Evolutionary conservation across 345 rosid species (phyloP), one percentile per base, ranked within the genome.

Genomic region (Lepidium africanum): DNA sequence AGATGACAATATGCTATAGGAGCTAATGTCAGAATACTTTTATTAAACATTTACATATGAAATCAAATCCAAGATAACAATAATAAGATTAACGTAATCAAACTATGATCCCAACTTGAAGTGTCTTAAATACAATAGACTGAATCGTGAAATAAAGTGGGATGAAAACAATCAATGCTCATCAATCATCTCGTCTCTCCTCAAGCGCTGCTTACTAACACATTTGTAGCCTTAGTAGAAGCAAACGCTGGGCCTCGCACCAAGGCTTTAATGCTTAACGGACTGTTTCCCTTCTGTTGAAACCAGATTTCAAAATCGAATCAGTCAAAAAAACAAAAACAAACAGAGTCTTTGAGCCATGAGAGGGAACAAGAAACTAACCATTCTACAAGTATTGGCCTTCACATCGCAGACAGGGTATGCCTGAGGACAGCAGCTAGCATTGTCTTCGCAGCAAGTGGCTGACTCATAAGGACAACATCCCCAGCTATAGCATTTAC

Each of bases 391-490:
- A 64, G 94, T 86, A 47, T 84, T 85, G 7, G 80, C 80, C 15
- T 80, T 49, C 58, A 81, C 32, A 69, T 92, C 84, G n/a, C 98
- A 92, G 19, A 89, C 59, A 12, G 98, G 94, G 68, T 78, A 89
- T 33, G 87, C 82, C 0, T 72, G 79, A 10, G 96, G 98, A 79
- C 98, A 92, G 82, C 98, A 92, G 64, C 96, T 89, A 63, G 75
- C 75, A 23, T 74, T 79, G 39, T 87, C 91, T 1, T 85, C 83
- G 5, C 97, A 91, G 86, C 97, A 91, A 56, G 87, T 87, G 5
- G 97, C 96, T 4, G 87, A 90, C 73, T 91, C 87, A 3, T 78
- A 67, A 0, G 91, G 91, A 78, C 97, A 91, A 80, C 97, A 91
- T 52, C 97, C 97, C 97, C 97, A 88, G 30, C 76, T 86, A n/a